Percentiles rank a stretch among this genome's conserved stretches.
Conservation (phyloP, 1,139 yeast genomes). For the Zhuliangozyma blackwelliae region DNA sequence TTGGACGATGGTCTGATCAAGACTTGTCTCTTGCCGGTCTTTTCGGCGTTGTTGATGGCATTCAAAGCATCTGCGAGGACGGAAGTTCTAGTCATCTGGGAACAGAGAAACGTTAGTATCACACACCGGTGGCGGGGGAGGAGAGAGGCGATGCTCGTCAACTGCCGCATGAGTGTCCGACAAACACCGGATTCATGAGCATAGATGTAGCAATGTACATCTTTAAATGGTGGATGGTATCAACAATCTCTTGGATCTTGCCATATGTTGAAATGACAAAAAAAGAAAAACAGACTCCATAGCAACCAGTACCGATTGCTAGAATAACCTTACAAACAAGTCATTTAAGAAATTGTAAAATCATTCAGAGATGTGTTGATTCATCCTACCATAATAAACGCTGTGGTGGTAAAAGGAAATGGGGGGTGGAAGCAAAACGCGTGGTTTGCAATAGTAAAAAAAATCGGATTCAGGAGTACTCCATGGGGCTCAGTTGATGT, state of each 20-base stretch:
- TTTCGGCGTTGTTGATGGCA: constrained; percentile 98
- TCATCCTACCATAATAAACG: background rate
- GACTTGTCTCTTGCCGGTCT: constrained; percentile 99
- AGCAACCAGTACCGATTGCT: constrained; percentile 1
- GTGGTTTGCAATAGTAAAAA: constrained; percentile 1
- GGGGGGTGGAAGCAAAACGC: no score
- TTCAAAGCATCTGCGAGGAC: constrained; percentile 99
- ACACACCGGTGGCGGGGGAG: background rate
- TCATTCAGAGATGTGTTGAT: constrained; percentile 8
- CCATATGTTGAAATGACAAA: constrained; percentile 11
- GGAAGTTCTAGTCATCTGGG: constrained; percentile 89
- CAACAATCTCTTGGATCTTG: constrained; percentile 19
- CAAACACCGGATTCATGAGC: constrained; percentile 33
- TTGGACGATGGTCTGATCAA: constrained; percentile 98
- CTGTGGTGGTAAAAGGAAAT: no score
- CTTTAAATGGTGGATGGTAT: constrained; percentile 17
- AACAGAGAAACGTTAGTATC: constrained; percentile 9
- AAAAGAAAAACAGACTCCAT: constrained; percentile 7
- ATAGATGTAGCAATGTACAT: background rate
- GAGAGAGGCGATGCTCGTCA: background rate
- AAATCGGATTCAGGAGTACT: constrained; percentile 4
- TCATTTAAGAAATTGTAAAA: constrained; percentile 3
- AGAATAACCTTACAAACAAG: constrained; percentile 3
- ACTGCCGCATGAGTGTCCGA: constrained; percentile 38
- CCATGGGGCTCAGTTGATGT: no score